phyloP scores from a whole-genome alignment of 139 green algal species.

The Chlorella sp. region DNA sequence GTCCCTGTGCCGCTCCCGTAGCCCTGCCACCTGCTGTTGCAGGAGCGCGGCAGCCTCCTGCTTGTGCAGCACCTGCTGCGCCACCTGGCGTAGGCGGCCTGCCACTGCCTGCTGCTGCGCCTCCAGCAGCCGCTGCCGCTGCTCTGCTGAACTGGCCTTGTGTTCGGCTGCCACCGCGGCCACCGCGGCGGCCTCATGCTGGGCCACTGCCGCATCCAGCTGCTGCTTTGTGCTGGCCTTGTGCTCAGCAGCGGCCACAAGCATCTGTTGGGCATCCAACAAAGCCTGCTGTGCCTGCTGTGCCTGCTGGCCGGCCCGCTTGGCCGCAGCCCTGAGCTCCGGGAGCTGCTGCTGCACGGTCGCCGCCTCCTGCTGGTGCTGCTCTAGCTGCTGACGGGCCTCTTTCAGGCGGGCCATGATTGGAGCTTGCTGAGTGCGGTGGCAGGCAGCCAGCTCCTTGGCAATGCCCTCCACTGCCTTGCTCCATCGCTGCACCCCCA shows the following conservation, averaged over 20 bases:
- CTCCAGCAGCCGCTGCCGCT: constrained; percentile 17
- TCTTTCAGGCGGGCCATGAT: constrained; percentile 26
- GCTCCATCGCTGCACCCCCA: constrained; percentile 23
- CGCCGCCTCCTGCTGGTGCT: constrained; percentile 7
- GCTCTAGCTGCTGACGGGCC: constrained; percentile 29
- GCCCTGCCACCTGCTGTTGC: constrained; percentile 21
- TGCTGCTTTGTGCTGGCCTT: background rate
- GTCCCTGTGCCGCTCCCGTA: background rate
- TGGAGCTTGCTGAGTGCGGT: constrained; percentile 21
- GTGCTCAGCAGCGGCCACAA: constrained; percentile 13
- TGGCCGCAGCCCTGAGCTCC: background rate
- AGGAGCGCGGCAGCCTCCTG: background rate
- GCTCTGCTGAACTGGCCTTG: background rate
- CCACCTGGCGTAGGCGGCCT: background rate
- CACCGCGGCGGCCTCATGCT: constrained; percentile 21
- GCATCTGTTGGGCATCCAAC: background rate
- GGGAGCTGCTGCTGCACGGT: background rate
- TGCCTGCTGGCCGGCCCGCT: background rate
- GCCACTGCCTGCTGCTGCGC: constrained; percentile 2
- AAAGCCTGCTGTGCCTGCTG: constrained; percentile 7
- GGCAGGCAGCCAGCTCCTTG: constrained; percentile 27
- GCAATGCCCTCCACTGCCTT: constrained; percentile 28
- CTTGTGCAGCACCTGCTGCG: constrained; percentile 9
- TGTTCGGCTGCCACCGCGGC: constrained; percentile 27
- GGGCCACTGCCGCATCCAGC: background rate